Evolutionary conservation across 371 early-diverging fungal genomes (phyloP).

Genomic region (Rhizopus stolonifer): DNA sequence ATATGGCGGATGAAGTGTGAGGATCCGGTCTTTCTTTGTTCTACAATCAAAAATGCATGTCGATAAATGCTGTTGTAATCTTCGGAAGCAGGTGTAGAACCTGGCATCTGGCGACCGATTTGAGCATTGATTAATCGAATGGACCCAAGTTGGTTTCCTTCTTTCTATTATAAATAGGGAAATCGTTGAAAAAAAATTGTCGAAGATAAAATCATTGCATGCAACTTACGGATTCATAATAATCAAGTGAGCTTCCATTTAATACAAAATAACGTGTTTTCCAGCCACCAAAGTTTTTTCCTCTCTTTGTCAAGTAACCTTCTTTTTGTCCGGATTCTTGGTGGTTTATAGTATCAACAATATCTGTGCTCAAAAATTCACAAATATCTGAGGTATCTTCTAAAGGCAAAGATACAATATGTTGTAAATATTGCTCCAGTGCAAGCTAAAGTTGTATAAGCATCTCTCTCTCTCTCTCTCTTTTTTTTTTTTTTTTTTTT

Average conservation of each 20-base stretch:
- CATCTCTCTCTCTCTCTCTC: too few species aligned
- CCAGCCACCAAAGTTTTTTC: constrained; percentile 89
- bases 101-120: constrained; percentile 54
- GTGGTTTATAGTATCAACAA: constrained; percentile 45
- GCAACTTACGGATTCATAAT: constrained; percentile 65
- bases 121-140: constrained; percentile 55
- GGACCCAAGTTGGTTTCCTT: constrained; percentile 54
- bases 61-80: constrained; percentile 63
- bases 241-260: constrained; percentile 64
- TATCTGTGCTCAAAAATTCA: constrained; percentile 76
- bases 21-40: constrained; percentile 64
- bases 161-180: constrained; percentile 45
- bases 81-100: too few species aligned
- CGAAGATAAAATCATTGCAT: too few species aligned
- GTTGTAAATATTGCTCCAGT: constrained; percentile 77
- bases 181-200: too few species aligned
- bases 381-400: constrained; percentile 67
- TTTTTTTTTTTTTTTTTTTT: too few species aligned
- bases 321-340: constrained; percentile 55
- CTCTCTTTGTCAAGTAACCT: constrained; percentile 82
- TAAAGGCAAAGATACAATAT: constrained; percentile 57
- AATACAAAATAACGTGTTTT: constrained; percentile 81
- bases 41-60: constrained; percentile 79
- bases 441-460: constrained; percentile 58
- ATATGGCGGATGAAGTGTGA: constrained; percentile 70